Percentiles rank a stretch among this genome's conserved stretches.
These are phyloP conservation scores for Heterococcus sp. DNA, from an alignment of 108 stramenopile genomes.

Conservation along the genomic window DNA sequence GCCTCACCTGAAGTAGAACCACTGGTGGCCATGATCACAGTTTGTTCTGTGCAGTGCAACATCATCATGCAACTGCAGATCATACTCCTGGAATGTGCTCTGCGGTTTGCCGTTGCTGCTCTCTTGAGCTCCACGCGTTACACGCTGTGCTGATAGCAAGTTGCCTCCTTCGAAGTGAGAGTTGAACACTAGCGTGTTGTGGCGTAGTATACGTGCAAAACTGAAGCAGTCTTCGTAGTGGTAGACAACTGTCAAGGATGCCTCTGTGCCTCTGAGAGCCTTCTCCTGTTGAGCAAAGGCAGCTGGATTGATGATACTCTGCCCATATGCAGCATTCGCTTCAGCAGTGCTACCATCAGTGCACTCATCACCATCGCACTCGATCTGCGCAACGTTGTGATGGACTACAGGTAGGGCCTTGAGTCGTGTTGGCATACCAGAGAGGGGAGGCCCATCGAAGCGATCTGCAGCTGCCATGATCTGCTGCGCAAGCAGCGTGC, in stretches of 20 bases:
- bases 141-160: not conserved
- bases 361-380: too few species aligned
- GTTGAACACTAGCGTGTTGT: slow-evolving; percentile 11
- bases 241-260: slow-evolving; percentile 3
- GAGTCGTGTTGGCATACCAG: too few species aligned
- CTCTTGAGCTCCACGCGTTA: not conserved
- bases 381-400: too few species aligned
- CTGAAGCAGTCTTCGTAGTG: slow-evolving; percentile 12
- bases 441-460: too few species aligned
- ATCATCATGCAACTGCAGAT: slow-evolving; percentile 10
- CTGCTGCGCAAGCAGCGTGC: too few species aligned
- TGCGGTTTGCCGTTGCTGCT: not conserved
- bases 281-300: too few species aligned
- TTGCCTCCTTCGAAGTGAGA: slow-evolving; percentile 25
- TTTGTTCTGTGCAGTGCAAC: not conserved
- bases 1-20: slow-evolving; percentile 23
- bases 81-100: slow-evolving; percentile 18
- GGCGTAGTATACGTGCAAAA: slow-evolving; percentile 18
- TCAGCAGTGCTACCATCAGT: too few species aligned
- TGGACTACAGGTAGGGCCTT: too few species aligned
- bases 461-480: too few species aligned
- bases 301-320: too few species aligned
- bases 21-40: slow-evolving; percentile 5
- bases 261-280: not conserved
- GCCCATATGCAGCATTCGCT: too few species aligned